Evolutionary conservation across 2,329 filamentous ascomycete genomes (phyloP).

Genomic region (Clonostachys byssicola): DNA sequence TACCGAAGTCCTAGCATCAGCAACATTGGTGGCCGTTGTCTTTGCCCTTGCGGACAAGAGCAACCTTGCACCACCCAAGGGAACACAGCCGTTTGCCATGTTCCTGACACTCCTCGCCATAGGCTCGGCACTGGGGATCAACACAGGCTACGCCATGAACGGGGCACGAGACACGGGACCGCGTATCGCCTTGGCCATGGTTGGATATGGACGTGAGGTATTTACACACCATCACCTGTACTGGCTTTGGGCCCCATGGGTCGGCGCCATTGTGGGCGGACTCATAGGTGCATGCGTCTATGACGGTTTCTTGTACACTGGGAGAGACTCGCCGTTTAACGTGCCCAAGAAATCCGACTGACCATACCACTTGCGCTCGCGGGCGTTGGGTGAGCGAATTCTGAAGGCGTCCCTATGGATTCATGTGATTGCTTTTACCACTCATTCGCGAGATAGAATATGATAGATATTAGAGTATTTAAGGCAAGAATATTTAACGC

Average conservation of each 20-base stretch:
- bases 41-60: not conserved
- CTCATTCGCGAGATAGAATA: too few species aligned
- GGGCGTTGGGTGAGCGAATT: too few species aligned
- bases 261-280: not conserved
- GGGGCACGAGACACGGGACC: not conserved
- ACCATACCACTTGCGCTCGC: too few species aligned
- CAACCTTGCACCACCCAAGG: conserved; percentile 1
- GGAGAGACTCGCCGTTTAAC: conserved; percentile 1
- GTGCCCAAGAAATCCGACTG: not conserved
- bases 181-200: not conserved
- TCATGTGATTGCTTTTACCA: too few species aligned
- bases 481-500: too few species aligned
- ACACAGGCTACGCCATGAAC: conserved; percentile 1
- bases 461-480: too few species aligned
- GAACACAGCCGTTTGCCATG: conserved; percentile 1
- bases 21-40: not conserved
- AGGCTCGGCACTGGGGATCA: not conserved
- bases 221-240: not conserved
- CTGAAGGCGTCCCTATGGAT: too few species aligned
- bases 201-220: not conserved
- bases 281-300: not conserved
- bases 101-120: conserved; percentile 1
- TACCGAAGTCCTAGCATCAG: not conserved
- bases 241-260: conserved; percentile 1
- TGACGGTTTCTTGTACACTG: not conserved